A percentile compares a stretch with the other conserved stretches of the same genome.
phyloP scores from a whole-genome alignment of 805 yeast species.

The Scheffersomyces ergatensis region DNA sequence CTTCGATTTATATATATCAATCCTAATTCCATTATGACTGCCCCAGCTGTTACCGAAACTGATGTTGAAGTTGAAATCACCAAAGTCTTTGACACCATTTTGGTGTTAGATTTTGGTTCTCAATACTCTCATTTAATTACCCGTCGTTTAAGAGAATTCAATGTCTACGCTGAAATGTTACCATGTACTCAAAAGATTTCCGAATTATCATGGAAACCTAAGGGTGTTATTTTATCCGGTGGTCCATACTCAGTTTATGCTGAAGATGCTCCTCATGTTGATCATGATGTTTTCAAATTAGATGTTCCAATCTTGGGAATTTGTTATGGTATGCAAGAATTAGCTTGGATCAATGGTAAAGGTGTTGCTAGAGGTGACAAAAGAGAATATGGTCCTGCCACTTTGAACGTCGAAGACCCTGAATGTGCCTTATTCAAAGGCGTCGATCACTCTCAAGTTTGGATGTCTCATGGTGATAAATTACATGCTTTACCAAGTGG shows the following conservation, averaged over 20 bases:
- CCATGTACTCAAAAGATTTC: conserved; percentile 98
- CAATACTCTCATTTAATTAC: conserved; percentile 97
- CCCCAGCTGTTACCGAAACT: conserved; percentile 21
- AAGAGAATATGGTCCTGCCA: conserved; percentile 98
- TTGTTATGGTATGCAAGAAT: conserved; percentile 98
- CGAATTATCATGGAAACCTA: conserved; percentile 91
- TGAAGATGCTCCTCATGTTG: conserved; percentile 95
- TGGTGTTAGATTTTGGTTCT: conserved; percentile 97
- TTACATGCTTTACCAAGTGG: conserved; percentile 86
- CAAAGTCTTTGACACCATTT: conserved; percentile 89
- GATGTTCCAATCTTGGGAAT: conserved; percentile 94
- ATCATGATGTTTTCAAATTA: conserved; percentile 85
- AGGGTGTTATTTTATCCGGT: conserved; percentile 94
- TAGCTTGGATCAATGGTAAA: conserved; percentile 96
- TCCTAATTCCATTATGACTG: conserved; percentile 3
- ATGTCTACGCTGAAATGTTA: conserved; percentile 98
- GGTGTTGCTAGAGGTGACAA: conserved; percentile 94
- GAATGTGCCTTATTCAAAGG: conserved; percentile 75
- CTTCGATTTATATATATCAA: no score
- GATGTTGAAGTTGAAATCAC: conserved; percentile 65
- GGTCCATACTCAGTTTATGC: conserved; percentile 98
- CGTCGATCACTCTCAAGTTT: conserved; percentile 91
- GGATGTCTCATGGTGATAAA: conserved; percentile 99
- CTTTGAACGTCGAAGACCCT: conserved; percentile 69
- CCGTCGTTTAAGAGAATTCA: conserved; percentile 95